Base-by-base conservation (phyloP, 495 filamentous ascomycete species). In the Hapsidospora chrysogenum region DNA sequence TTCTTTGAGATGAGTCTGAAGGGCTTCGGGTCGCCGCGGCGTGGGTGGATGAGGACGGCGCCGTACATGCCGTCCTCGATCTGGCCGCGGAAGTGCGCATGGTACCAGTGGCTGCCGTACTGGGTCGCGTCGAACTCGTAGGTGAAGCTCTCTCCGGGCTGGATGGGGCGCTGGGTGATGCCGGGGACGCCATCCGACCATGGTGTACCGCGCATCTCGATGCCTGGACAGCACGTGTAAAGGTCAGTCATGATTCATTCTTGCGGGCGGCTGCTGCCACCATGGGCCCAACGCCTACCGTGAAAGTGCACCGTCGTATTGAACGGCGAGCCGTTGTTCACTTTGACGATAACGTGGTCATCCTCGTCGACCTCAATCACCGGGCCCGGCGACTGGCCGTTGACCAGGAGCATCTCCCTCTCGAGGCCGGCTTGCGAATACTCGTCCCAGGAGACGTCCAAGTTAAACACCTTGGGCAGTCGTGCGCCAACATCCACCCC, bases 81-180 rank as follows among this genome's bases (percentile, higher is more conserved):
- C 33, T 61, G 54, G 6, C 54, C 56, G 20, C 46, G 45, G 14
- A 48, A 45, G 38, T 75, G 71, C n/a, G 60, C 51, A 45, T 74
- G 70, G 39, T 73, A 72, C 60, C 58, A 67, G 46, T 65, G 68
- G 11, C 55, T 63, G 14, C 70, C 68, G 40, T 61, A 61, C 14
- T 61, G 55, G 4, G 46, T 53, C 4, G 66, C 70, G 2, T 47
- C 54, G 50, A 56, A 75, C 21, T 50, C 46, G 40, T 71, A 68
- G 11, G 40, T 45, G 25, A 59, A 73, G 8, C 37, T 55, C 8
- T 46, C 42, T 5, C 59, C 61, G 2, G 64, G 55, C 28, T 44
- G 39, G 25, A 75, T 68, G 2, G 58, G 50, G 16, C 46, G 49
- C 47, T 70, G 56, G 0, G 54, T 41, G 3, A 60, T 43, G 7